phyloP scores from a whole-genome alignment of 371 early-diverging fungal species.

The Batrachochytrium dendrobatidis region DNA sequence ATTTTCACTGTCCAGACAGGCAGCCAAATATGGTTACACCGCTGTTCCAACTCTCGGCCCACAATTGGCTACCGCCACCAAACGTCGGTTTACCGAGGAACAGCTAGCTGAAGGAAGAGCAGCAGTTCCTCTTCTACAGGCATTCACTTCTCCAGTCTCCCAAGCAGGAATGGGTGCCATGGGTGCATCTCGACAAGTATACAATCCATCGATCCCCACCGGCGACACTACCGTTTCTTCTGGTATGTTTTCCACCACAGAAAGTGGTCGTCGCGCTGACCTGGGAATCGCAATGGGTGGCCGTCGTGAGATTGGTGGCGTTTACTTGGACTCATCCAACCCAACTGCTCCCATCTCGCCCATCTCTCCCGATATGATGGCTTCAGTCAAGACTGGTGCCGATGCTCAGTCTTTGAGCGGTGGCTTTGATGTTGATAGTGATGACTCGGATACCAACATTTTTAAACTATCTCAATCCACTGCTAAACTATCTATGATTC shows the following conservation, averaged over 20 bases:
- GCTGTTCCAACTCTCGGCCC: slow-evolving; percentile 50
- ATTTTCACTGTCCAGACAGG: slow-evolving; percentile 71
- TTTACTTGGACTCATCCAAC: slow-evolving; percentile 4
- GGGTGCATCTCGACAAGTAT: slow-evolving; percentile 10
- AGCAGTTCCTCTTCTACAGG: slow-evolving; percentile 10
- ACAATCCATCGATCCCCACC: slow-evolving; percentile 9
- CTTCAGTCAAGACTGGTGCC: too few relatives aligned
- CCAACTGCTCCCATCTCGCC: too few relatives aligned
- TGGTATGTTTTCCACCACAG: slow-evolving; percentile 3
- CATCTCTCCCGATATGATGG: too few relatives aligned
- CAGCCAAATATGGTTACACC: slow-evolving; percentile 54
- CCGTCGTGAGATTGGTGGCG: slow-evolving; percentile 15
- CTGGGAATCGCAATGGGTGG: slow-evolving; percentile 4
- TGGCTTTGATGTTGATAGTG: too few relatives aligned
- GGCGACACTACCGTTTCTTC: slow-evolving; percentile 13
- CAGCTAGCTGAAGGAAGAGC: slow-evolving; percentile 9
- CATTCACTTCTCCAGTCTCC: not conserved
- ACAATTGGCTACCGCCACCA: slow-evolving; percentile 43
- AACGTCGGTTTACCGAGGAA: slow-evolving; percentile 11
- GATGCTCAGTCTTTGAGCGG: too few relatives aligned
- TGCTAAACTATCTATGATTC: too few relatives aligned
- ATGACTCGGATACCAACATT: too few relatives aligned
- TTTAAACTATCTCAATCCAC: too few relatives aligned
- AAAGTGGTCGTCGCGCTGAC: too few relatives aligned
- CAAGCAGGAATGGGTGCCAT: not conserved